These are phyloP conservation scores for Pestalotiopsis sp. DNA, from an alignment of 2,329 filamentous ascomycete species.

Conservation along the genomic window DNA sequence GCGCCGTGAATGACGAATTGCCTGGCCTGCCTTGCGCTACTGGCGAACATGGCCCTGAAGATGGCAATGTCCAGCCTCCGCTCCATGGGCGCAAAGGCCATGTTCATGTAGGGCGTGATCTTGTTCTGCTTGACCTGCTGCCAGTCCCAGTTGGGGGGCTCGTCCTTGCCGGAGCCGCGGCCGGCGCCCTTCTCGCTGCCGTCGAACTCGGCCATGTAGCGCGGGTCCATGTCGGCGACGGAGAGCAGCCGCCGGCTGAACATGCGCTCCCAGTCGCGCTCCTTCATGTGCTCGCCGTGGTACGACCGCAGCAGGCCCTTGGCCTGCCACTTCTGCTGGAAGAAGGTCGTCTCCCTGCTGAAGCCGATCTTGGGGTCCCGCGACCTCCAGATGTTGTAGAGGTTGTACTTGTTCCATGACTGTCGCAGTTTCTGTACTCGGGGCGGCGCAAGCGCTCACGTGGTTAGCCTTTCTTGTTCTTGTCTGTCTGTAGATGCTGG, in stretches of 20 bases:
- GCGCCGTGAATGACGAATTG: slow-evolving; percentile 92
- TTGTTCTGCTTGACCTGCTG: neutral
- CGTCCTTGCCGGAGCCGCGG: slow-evolving; percentile 71
- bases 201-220: slow-evolving; percentile 77
- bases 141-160: slow-evolving; percentile 17
- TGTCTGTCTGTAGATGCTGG: too few relatives aligned
- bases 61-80: slow-evolving; percentile 91
- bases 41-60: slow-evolving; percentile 91
- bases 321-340: slow-evolving; percentile 97
- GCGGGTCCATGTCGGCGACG: slow-evolving; percentile 81
- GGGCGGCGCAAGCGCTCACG: slow-evolving; percentile 3
- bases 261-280: slow-evolving; percentile 92
- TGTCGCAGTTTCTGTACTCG: slow-evolving; percentile 78
- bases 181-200: slow-evolving; percentile 82
- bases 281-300: slow-evolving; percentile 91
- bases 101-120: slow-evolving; percentile 88
- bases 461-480: neutral
- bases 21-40: slow-evolving; percentile 86
- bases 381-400: slow-evolving; percentile 78
- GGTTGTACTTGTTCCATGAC: slow-evolving; percentile 96
- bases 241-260: slow-evolving; percentile 80
- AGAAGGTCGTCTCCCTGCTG: slow-evolving; percentile 65
- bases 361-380: slow-evolving; percentile 41
- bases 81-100: slow-evolving; percentile 91
- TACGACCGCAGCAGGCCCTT: slow-evolving; percentile 84